Base-by-base conservation (phyloP, 2,329 filamentous ascomycete genomes). In the Xylaria sp. region DNA sequence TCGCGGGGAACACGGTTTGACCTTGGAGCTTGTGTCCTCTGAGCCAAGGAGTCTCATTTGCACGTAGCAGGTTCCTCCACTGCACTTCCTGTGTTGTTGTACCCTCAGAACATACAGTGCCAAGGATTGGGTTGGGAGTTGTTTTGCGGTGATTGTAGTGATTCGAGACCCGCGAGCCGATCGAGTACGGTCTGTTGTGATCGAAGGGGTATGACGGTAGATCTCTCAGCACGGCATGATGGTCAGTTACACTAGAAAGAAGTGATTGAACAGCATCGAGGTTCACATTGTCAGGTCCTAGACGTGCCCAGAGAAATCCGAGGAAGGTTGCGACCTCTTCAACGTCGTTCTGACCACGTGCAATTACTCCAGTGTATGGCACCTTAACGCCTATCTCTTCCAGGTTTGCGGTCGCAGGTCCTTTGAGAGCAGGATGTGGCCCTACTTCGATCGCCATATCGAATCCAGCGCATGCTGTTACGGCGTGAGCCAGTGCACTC, bases 361-460 rank as follows among this genome's bases (percentile, higher is more conserved):
- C 23, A 13, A 60, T 33, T 3, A 54, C 29, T 1, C 57, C 57
- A 11, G 40, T 40, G 43, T 60, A 60, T 3, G 41, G 41, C 41
- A 44, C 15, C 38, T 19, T 4, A 40, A 9, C 1, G 17, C 25
- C 10, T 17, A 49, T 27, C 29, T 49, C 6, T 44, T 44, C 41
- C 41, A 44, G 13, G 25, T 11, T 27, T 7, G 41, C 54, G 10
- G 41, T 53, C 1, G 21, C 27, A 2, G 60, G 52, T 2, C 51
- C 56, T 41, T 38, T 27, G 1, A 63, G 25, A 3, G 60, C 44
- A 3, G 60, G 44, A 9, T 63, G 56, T 1, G 56, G 60, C 3
- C 60, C 60, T 5, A 63, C 11, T n/a, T 63, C 61, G 4, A 63
- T 13, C 5, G 25, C 46, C 2, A 57, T 15, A 27, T 62, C 58